A percentile compares a stretch with the other conserved stretches of the same genome.
These are phyloP conservation scores for Triangularia verruculosa DNA, from an alignment of 2,329 filamentous ascomycete species.

Conservation along the genomic window DNA sequence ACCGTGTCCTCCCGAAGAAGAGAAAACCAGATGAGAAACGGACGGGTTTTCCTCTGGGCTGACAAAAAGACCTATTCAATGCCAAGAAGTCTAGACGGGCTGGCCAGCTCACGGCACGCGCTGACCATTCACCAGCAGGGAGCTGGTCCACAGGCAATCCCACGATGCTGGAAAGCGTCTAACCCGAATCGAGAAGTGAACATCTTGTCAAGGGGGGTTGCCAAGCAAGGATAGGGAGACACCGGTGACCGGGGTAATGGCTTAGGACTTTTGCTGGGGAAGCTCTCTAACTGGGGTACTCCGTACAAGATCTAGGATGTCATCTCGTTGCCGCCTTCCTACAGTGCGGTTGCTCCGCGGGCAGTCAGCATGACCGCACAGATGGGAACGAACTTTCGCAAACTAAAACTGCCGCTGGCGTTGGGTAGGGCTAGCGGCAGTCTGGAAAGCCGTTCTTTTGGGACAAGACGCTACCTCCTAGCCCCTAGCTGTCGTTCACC, in stretches of 20 bases:
- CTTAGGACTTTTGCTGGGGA: neutral
- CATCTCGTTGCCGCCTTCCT: neutral
- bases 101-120: neutral
- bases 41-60: too few relatives aligned
- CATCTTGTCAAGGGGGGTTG: slow-evolving; percentile 13
- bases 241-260: slow-evolving; percentile 22
- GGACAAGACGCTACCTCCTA: neutral
- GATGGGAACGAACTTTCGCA: neutral
- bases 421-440: neutral
- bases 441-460: too few relatives aligned
- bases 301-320: neutral
- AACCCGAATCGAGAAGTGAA: slow-evolving; percentile 22
- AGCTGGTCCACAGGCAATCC: slow-evolving; percentile 7
- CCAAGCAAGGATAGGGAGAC: slow-evolving; percentile 24
- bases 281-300: slow-evolving; percentile 14
- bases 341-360: neutral
- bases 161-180: slow-evolving; percentile 18
- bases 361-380: neutral
- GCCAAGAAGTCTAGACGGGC: slow-evolving; percentile 7
- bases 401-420: neutral
- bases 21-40: neutral
- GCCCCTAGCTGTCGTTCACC: neutral
- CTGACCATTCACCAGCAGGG: slow-evolving; percentile 1
- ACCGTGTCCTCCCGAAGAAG: neutral
- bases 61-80: neutral